Evolutionary conservation across 2,329 filamentous ascomycete genomes (phyloP).

Genomic region (Dothideomycetes sp.): DNA sequence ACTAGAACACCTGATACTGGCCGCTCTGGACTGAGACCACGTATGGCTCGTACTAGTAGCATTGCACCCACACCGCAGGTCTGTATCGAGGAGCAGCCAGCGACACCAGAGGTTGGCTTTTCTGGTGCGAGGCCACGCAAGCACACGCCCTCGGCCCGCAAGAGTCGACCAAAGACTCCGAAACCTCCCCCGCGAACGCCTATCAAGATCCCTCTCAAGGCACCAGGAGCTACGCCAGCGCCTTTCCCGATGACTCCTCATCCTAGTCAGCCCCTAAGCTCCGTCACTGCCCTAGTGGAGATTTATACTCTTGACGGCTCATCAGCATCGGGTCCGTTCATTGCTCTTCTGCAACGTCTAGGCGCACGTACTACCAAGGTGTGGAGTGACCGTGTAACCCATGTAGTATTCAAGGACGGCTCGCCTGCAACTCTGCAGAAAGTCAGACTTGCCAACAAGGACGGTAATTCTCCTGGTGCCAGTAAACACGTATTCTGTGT

Average conservation of each 20-base stretch:
- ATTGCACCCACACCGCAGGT: neutral
- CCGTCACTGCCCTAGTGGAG: constrained; percentile 23
- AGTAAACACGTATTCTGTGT: constrained; percentile 22
- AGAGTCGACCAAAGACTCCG: constrained; percentile 17
- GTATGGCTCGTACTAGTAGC: too few relatives aligned
- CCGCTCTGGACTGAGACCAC: too few relatives aligned
- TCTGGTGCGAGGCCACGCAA: constrained; percentile 6
- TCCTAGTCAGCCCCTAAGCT: constrained; percentile 20
- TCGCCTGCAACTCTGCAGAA: constrained; percentile 22
- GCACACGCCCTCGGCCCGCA: constrained; percentile 8
- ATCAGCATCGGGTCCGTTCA: constrained; percentile 22
- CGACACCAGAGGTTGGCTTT: constrained; percentile 3
- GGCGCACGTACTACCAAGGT: constrained; percentile 24
- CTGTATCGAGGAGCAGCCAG: neutral
- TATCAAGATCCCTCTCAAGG: constrained; percentile 16
- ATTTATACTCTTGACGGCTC: constrained; percentile 25
- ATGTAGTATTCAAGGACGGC: constrained; percentile 27
- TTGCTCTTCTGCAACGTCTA: constrained; percentile 21
- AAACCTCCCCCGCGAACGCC: constrained; percentile 8
- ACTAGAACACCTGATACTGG: neutral
- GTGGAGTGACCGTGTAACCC: constrained; percentile 25
- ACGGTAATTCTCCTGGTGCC: constrained; percentile 12
- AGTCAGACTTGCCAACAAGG: constrained; percentile 21
- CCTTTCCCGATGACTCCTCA: constrained; percentile 24
- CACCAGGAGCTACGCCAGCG: constrained; percentile 16